Evolutionary conservation across 306 rosid genomes (phyloP).

Genomic region (Prunus padus): DNA sequence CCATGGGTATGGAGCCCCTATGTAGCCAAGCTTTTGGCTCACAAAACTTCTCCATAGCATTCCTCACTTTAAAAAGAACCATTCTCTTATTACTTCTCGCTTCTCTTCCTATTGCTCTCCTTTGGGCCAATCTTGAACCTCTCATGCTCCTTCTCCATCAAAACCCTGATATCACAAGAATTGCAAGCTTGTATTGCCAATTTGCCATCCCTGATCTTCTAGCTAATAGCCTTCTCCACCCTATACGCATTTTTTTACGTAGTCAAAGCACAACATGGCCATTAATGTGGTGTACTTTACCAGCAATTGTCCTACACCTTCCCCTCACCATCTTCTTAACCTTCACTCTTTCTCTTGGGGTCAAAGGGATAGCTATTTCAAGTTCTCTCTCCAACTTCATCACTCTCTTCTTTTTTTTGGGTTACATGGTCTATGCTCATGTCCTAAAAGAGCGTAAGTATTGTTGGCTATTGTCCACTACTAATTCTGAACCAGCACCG

Average conservation of each 20-base stretch:
- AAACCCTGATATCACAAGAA: conserved; percentile 48
- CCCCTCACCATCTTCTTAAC: conserved; percentile 58
- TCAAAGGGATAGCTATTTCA: conserved; percentile 71
- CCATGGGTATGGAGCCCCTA: conserved; percentile 81
- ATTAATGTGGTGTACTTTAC: conserved; percentile 58
- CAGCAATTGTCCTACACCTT: conserved; percentile 53
- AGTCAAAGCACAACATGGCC: conserved; percentile 78
- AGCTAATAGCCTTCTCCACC: conserved; percentile 65
- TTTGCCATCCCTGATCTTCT: conserved; percentile 81
- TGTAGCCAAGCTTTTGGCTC: conserved; percentile 83
- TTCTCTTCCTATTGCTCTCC: conserved; percentile 58
- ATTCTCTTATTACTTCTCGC: conserved; percentile 50
- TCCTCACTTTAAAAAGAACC: conserved; percentile 55
- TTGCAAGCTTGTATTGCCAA: conserved; percentile 65
- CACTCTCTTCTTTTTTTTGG: conserved; percentile 55
- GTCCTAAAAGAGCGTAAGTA: conserved; percentile 5
- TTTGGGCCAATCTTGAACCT: conserved; percentile 74
- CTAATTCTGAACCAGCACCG: background rate
- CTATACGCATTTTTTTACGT: conserved; percentile 67
- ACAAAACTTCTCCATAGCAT: conserved; percentile 42
- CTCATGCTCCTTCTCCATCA: conserved; percentile 63
- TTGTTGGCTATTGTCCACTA: conserved; percentile 23
- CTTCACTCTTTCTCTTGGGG: conserved; percentile 66
- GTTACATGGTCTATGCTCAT: conserved; percentile 40
- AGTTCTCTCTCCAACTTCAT: conserved; percentile 56